Evolutionary conservation across 768 basidiomycete species (phyloP).

Genomic region (Ramaria rubella): DNA sequence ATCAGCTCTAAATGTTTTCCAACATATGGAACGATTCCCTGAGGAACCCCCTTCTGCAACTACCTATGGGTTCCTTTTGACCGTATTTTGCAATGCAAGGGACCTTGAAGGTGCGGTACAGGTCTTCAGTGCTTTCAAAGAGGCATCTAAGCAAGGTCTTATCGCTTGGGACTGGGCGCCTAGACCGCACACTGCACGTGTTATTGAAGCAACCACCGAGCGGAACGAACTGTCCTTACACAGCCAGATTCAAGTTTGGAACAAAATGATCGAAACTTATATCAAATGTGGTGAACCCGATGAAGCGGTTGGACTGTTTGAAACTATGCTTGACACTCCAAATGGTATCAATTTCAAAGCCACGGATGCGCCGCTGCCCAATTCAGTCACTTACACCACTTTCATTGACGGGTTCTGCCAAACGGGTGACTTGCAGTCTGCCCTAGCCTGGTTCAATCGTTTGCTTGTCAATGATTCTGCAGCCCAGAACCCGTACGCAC

Average conservation of each 20-base stretch:
- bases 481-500: conserved; percentile 33
- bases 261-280: conserved; percentile 70
- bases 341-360: conserved; percentile 27
- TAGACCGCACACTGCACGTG: background rate
- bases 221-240: conserved; percentile 10
- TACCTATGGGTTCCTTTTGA: conserved; percentile 51
- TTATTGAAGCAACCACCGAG: conserved; percentile 9
- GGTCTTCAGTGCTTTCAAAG: conserved; percentile 55
- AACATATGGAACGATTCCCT: conserved; percentile 46
- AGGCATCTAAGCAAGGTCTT: conserved; percentile 31
- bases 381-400: conserved; percentile 54
- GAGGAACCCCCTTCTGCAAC: conserved; percentile 27
- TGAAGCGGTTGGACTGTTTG: conserved; percentile 58
- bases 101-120: conserved; percentile 47
- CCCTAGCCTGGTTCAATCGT: conserved; percentile 65
- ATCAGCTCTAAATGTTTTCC: conserved; percentile 58
- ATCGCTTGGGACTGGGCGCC: conserved; percentile 26
- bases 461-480: conserved; percentile 41
- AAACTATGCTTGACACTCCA: conserved; percentile 57
- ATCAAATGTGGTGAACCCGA: conserved; percentile 58
- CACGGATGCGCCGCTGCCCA: conserved; percentile 47
- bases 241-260: conserved; percentile 52
- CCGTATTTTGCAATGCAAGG: conserved; percentile 46
- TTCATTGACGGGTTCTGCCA: conserved; percentile 63
- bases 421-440: conserved; percentile 53